Evolutionary conservation across 2,329 filamentous ascomycete species (phyloP), one percentile per base, ranked within the genome.

Genomic region (Thielaviopsis populi): DNA sequence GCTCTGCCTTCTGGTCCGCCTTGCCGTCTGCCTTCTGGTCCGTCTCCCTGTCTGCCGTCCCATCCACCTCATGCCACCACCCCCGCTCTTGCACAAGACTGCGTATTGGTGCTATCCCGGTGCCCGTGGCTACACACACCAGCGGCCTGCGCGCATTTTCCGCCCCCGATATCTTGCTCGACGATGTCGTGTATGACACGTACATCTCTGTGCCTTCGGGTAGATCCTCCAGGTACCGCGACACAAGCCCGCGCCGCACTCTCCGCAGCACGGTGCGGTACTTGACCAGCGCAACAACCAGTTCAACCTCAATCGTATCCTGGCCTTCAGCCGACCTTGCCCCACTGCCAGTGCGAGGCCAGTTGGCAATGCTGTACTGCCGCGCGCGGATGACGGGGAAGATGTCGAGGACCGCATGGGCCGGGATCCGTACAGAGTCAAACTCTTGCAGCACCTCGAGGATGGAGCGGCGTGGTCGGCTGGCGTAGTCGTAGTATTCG

Each of bases 401-500:
- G 17, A 91, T 79, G 63, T 86, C 83, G 10, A 88, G 79, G 1
- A 86, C 79, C 59, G 86, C 83, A 63, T 86, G 78, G 74, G 85
- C 88, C 0, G 94, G 91, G 1, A 99, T 83, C 67, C 85, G 86
- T 63, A 97, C 87, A 0, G 83, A 86, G 50, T 87, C 82, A 69
- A 99, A 99, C 69, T 99, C 94, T 64, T 92, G 85, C 33, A 99
- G 80, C 2, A 96, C 87, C 74, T 99, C 94, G 5, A 99, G 77
- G 65, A 97, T 96, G 65, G 88, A 95, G 41, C 94, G 86, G 41
- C 91, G 86, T 0, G 92, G 89, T 8, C 94, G 85, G 0, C 91
- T 91, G 0, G 94, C 94, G 72, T 99, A 99, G 74, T 99, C 92
- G 75, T 89, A 97, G 64, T 96, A 86, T 69, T 99, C 94, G 69